Conservation (phyloP, 208 protist species). For the Leishmania tarentolae region DNA sequence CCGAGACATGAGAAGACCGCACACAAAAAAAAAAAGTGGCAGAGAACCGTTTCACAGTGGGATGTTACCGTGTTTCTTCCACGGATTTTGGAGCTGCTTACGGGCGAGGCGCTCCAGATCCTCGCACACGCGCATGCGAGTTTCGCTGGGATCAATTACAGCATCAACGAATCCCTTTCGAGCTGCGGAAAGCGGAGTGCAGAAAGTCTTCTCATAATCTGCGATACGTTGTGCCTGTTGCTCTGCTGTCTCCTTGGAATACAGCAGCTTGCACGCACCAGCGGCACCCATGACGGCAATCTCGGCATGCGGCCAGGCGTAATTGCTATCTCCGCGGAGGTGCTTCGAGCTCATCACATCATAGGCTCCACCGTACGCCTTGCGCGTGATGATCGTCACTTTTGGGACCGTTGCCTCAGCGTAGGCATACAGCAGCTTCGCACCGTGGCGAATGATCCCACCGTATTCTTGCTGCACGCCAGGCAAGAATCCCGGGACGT, state of each 20-base stretch:
- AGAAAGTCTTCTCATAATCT: slow-evolving; percentile 88
- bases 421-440: slow-evolving; percentile 98
- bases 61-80: slow-evolving; percentile 96
- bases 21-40: neutral
- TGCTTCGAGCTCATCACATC: slow-evolving; percentile 97
- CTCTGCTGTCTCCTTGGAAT: slow-evolving; percentile 55
- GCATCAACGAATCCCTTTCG: slow-evolving; percentile 95
- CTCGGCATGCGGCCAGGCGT: slow-evolving; percentile 96
- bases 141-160: slow-evolving; percentile 90
- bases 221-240: slow-evolving; percentile 56
- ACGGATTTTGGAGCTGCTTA: slow-evolving; percentile 90
- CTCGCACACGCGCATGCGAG: slow-evolving; percentile 86
- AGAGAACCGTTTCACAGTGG: slow-evolving; percentile 75
- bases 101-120: slow-evolving; percentile 91
- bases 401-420: slow-evolving; percentile 97
- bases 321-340: slow-evolving; percentile 94
- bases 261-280: slow-evolving; percentile 94
- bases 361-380: slow-evolving; percentile 97
- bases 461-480: slow-evolving; percentile 89
- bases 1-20: neutral
- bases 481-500: slow-evolving; percentile 98
- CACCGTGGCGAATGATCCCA: slow-evolving; percentile 97
- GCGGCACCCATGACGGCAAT: slow-evolving; percentile 97
- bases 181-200: slow-evolving; percentile 91
- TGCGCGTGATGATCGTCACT: slow-evolving; percentile 96